These are phyloP conservation scores for Cryptosporidium ubiquitum DNA, from an alignment of 169 alveolate genomes.

Conservation along the genomic window DNA sequence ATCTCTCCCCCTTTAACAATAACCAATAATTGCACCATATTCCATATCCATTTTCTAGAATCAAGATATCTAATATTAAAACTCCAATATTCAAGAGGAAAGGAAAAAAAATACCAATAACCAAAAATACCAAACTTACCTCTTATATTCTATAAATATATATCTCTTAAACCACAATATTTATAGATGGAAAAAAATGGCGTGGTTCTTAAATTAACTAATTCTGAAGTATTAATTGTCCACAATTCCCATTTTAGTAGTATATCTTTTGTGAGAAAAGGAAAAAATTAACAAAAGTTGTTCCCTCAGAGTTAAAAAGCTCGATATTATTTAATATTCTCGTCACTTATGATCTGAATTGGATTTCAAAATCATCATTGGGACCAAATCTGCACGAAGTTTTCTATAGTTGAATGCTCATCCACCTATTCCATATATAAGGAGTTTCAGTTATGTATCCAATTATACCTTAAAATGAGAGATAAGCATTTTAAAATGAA, in stretches of 20 bases:
- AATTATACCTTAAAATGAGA: too few species aligned
- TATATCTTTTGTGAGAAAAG: background rate
- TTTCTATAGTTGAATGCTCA: background rate
- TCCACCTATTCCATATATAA: background rate
- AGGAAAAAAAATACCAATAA: background rate
- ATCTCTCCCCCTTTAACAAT: background rate
- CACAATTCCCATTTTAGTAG: background rate
- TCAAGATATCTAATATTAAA: too few species aligned
- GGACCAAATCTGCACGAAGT: background rate
- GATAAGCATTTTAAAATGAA: too few species aligned
- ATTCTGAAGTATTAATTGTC: too few species aligned
- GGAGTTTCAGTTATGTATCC: background rate
- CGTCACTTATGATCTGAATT: constrained; percentile 35
- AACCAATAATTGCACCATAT: background rate
- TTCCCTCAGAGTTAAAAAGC: constrained; percentile 76
- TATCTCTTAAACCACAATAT: background rate
- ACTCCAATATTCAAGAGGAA: background rate
- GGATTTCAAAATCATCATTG: constrained; percentile 64
- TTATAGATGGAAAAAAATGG: background rate
- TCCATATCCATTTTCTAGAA: background rate
- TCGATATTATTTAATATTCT: constrained; percentile 32
- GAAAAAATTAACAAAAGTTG: background rate
- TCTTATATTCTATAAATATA: background rate
- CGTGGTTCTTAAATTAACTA: background rate
- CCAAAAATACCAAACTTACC: background rate